phyloP scores from a whole-genome alignment of 163 green algal species.

The Trebouxia gelatinosa region DNA sequence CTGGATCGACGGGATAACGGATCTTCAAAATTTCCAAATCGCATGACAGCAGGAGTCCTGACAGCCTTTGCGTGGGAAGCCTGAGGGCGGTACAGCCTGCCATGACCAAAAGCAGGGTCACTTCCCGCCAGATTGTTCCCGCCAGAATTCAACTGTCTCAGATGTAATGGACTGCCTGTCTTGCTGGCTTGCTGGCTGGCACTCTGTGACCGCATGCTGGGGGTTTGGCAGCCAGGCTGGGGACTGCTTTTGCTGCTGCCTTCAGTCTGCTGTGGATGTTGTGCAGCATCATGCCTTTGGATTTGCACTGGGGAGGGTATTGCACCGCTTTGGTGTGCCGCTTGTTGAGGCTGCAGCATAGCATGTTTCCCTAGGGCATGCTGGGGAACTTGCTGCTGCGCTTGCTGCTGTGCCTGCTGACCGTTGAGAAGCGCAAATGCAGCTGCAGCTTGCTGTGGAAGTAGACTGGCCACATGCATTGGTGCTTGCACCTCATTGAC shows the following conservation, averaged over 20 bases:
- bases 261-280: background rate
- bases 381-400: background rate
- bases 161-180: background rate
- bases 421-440: background rate
- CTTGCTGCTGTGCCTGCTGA: slow-evolving; percentile 5
- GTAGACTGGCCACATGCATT: background rate
- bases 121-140: no score
- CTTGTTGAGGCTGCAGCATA: background rate
- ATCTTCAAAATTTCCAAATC: background rate
- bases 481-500: background rate
- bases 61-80: slow-evolving; percentile 13
- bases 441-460: background rate
- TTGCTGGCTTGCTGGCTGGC: background rate
- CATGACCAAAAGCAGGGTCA: slow-evolving; percentile 24
- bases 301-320: background rate
- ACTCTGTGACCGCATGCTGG: background rate
- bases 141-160: background rate
- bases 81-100: slow-evolving; percentile 23
- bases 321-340: background rate
- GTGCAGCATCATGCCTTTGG: no score
- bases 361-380: background rate
- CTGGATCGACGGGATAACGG: background rate
- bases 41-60: background rate
- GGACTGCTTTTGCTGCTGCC: background rate
- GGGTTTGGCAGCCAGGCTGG: background rate